phyloP scores from a whole-genome alignment of 192 early-diverging fungal genomes.

The Martensiomyces pterosporus region DNA sequence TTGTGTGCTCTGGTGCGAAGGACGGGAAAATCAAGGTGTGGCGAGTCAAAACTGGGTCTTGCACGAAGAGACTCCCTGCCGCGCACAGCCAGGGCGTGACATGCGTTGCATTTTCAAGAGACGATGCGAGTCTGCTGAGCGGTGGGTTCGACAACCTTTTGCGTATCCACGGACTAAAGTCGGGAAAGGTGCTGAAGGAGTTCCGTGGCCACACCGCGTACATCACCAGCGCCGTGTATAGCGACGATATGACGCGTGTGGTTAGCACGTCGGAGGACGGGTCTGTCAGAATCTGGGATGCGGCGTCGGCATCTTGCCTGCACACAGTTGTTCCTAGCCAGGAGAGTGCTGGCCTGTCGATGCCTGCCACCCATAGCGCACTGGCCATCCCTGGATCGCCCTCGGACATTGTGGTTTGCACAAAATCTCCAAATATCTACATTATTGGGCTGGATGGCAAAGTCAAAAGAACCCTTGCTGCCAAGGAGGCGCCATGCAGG shows the following conservation, averaged over 20 bases:
- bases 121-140: constrained; percentile 77
- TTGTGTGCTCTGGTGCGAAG: constrained; percentile 76
- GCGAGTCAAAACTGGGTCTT: constrained; percentile 74
- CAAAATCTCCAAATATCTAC: constrained; percentile 70
- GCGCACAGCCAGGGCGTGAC: constrained; percentile 87
- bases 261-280: constrained; percentile 86
- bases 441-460: constrained; percentile 64
- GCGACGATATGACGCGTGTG: constrained; percentile 63
- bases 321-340: constrained; percentile 51
- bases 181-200: constrained; percentile 87
- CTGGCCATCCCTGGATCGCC: constrained; percentile 62
- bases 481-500: constrained; percentile 35
- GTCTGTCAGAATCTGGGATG: constrained; percentile 82
- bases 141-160: constrained; percentile 75
- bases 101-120: constrained; percentile 69
- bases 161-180: constrained; percentile 86
- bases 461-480: constrained; percentile 48
- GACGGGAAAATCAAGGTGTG: constrained; percentile 88
- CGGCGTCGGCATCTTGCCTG: constrained; percentile 66
- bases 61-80: constrained; percentile 64
- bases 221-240: constrained; percentile 77
- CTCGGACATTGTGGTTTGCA: constrained; percentile 73
- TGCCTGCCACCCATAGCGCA: constrained; percentile 48
- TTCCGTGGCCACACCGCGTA: constrained; percentile 89
- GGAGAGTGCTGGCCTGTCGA: constrained; percentile 51